Conservation (phyloP, 2,329 filamentous ascomycete species). For the Botrytis fabae region DNA sequence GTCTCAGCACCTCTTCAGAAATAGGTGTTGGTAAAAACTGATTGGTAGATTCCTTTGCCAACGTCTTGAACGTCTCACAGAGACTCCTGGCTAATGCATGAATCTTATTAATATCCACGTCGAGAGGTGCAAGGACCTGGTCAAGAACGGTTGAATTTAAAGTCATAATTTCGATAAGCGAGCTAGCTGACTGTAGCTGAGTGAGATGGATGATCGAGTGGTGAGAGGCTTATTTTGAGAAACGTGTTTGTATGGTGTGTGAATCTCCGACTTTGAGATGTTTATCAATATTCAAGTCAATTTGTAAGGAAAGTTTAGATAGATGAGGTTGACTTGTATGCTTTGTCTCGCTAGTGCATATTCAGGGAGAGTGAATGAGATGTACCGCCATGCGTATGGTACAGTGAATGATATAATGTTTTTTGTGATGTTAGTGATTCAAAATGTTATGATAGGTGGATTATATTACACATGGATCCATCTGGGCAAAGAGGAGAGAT, state of each 20-base stretch:
- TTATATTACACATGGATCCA: not conserved
- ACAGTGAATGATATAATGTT: not conserved
- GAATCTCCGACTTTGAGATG: not conserved
- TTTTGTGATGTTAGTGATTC: not conserved
- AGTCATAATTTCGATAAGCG: constrained; percentile 27
- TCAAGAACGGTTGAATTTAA: constrained; percentile 31
- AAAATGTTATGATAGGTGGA: not conserved
- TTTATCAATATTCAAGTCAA: not conserved
- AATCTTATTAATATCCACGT: constrained; percentile 49
- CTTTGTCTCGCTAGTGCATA: constrained; percentile 1
- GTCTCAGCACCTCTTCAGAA: constrained; percentile 57
- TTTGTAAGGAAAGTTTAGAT: too few relatives aligned
- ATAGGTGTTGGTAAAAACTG: constrained; percentile 64
- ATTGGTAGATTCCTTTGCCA: constrained; percentile 54
- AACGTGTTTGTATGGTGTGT: not conserved
- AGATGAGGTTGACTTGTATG: not conserved
- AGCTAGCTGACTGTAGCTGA: not conserved
- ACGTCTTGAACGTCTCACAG: constrained; percentile 47
- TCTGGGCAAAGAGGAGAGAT: not conserved
- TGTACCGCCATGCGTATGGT: not conserved
- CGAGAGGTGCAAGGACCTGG: constrained; percentile 54
- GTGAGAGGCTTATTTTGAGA: constrained; percentile 3
- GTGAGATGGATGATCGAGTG: not conserved
- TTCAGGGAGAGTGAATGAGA: constrained; percentile 7
- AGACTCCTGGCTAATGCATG: constrained; percentile 51